Base-by-base conservation (phyloP, 805 yeast species). In the Wickerhamiella shivajii region DNA sequence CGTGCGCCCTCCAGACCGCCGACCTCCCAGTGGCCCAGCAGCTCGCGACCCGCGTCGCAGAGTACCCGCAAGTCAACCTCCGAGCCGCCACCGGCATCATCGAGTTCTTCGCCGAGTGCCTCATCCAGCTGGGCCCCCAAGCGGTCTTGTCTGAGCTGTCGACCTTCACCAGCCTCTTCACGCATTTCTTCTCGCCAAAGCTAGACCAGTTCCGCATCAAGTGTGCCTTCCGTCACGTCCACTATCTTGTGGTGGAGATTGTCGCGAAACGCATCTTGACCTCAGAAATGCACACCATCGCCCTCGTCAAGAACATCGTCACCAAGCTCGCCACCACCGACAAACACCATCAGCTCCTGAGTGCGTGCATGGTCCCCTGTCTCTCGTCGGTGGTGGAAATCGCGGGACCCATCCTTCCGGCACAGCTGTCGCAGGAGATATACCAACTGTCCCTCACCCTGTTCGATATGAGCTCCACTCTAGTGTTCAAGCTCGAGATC, bases 361-460 rank as follows among this genome's bases (percentile, higher is more conserved):
- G 16, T 5, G 27, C 25, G 9, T 33, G 34, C 14, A 27, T 34
- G 8, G 26, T 47, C 15, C 31, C 41, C 3, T 39, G 47, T 15
- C 26, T 47, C 8, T 27, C 34, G 4, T 38, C 32, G 14, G 20
- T 32, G 9, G 20, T 42, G 8, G 23, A 17, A 3, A 4, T 33
- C 4, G 33, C 39, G 11, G 50, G 45, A 11, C 34, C 35, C 22
- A 39, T 48, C 2, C 31, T 44, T 7, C 21, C 34, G 8, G 23
- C 34, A 4, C 25, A 21, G 0, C 33, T 44, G 1, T 40, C 47
- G 2, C 38, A 32, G 12, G 33, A 44, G 1, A 31, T 47, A 5
- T 45, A 45, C 18, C 46, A 44, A 17, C 42, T 43, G 3, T 34
- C 35, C 3, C 27, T 44, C 5, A 44, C 45, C 1, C 27, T 46